Conservation (phyloP, 345 rosid species). For the Lepidium sativum region DNA sequence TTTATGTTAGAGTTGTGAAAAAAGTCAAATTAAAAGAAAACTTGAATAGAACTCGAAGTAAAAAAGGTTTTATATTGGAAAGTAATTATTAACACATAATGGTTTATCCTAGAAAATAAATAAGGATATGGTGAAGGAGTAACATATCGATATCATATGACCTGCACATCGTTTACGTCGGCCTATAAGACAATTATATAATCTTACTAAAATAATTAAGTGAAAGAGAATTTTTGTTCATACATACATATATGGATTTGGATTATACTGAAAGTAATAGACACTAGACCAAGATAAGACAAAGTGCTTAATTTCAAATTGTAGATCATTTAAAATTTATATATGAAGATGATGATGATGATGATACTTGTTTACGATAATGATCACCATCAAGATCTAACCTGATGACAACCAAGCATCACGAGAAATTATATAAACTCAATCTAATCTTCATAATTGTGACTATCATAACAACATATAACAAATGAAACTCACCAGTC, state of each 20-base stretch:
- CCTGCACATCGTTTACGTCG: not conserved
- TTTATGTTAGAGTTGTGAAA: too few species aligned
- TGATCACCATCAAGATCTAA: not conserved
- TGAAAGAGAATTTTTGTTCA: conserved; percentile 21
- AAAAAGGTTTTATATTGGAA: too few species aligned
- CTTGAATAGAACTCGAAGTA: too few species aligned
- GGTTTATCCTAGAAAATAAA: too few species aligned
- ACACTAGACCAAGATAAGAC: conserved; percentile 14
- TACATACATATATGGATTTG: conserved; percentile 3
- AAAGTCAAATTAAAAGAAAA: too few species aligned
- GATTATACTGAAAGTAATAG: conserved; percentile 7
- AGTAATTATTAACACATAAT: too few species aligned
- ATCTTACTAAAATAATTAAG: not conserved
- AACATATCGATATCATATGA: not conserved
- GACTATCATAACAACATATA: not conserved
- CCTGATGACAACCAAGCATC: conserved; percentile 17
- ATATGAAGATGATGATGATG: not conserved
- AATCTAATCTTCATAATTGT: not conserved
- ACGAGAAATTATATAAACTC: conserved; percentile 3
- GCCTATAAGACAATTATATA: conserved; percentile 5
- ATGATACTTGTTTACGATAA: conserved; percentile 13
- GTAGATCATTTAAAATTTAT: not conserved
- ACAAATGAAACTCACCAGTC: conserved; percentile 1
- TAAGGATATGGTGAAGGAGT: too few species aligned
- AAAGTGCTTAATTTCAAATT: conserved; percentile 7